Evolutionary conservation across 306 rosid species (phyloP), one percentile per base, ranked within the genome.

Genomic region (Inga leiocalycina): DNA sequence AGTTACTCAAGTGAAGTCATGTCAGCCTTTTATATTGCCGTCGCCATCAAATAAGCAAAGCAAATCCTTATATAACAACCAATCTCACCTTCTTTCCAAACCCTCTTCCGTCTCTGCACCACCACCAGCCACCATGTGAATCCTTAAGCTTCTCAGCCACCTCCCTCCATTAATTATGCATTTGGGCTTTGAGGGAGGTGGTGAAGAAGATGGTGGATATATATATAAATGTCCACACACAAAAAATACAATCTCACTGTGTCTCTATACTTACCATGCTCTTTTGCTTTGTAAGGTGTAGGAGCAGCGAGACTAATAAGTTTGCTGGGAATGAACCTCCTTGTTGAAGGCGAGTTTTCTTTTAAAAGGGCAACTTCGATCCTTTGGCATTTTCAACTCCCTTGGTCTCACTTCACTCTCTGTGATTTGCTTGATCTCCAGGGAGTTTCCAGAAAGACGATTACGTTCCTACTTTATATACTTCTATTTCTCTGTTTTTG

Each of bases 351-450:
- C 76, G 84, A 84, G 61, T 89, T 87, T 88, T 84, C 87, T 79
- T 79, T 51, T 67, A 67, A 59, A 74, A 89, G 97, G 98, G 98
- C 98, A 94, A 93, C 97, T 89, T 90, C 85, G 74, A 89, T 87
- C 93, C 98, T 94, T 92, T 91, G 98, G 98, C 98, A 93, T 91
- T 89, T 88, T 85, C 81, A 41, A 79, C 81, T 78, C 88, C 85
- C 37, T 64, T 14, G 41, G 41, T 64, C 78, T 72, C 87, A 71
- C 84, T 79, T 79, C 65, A 59, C 76, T 39, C 24, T 10, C 6
- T 77, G 83, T 49, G 79, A 84, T 78, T 45, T 84, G 80, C 72
- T 48, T 11, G 4, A 80, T 59, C 27, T 81, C 79, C 41, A 46
- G 79, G 75, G 87, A 85, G 79, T 54, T 85, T 65, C 19, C 41